Evolutionary conservation across 2,329 filamentous ascomycete genomes (phyloP).

Genomic region (Aspergillus awamori): DNA sequence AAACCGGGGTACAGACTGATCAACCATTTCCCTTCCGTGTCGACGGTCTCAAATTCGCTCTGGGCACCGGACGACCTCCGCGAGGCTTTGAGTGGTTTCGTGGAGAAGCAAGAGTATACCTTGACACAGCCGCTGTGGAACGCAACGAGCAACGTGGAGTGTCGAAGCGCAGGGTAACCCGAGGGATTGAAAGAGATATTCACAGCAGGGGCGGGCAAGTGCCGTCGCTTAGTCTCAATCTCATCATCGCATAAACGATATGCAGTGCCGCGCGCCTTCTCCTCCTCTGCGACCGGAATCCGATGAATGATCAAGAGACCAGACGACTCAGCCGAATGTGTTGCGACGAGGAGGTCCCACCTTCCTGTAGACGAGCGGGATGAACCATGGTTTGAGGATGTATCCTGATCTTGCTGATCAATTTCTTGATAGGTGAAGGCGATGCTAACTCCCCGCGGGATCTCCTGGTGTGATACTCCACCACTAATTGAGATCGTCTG

Average conservation of each 20-base stretch:
- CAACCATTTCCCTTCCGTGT: constrained; percentile 47
- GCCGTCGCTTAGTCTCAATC: constrained; percentile 50
- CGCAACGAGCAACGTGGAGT: constrained; percentile 58
- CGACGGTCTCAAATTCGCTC: constrained; percentile 35
- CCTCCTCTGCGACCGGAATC: constrained; percentile 39
- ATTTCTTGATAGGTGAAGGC: constrained; percentile 53
- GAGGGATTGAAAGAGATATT: constrained; percentile 59
- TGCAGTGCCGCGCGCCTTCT: constrained; percentile 17
- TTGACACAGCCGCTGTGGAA: constrained; percentile 60
- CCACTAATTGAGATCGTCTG: constrained; percentile 53
- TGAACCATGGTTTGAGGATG: constrained; percentile 30
- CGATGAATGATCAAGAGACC: constrained; percentile 51
- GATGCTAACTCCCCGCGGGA: constrained; percentile 55
- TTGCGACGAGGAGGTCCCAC: constrained; percentile 52
- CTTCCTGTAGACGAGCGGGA: constrained; percentile 20
- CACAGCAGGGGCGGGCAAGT: constrained; percentile 54
- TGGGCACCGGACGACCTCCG: constrained; percentile 35
- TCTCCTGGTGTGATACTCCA: constrained; percentile 53
- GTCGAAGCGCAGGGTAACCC: constrained; percentile 54
- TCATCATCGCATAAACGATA: constrained; percentile 39
- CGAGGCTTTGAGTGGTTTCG: constrained; percentile 28
- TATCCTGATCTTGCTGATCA: constrained; percentile 33
- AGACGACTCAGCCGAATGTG: constrained; percentile 48
- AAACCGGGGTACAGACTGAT: constrained; percentile 49
- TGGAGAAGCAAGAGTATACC: constrained; percentile 58